Evolutionary conservation across 768 basidiomycete species (phyloP), one percentile per base, ranked within the genome.

Genomic region (Mycena crocata): DNA sequence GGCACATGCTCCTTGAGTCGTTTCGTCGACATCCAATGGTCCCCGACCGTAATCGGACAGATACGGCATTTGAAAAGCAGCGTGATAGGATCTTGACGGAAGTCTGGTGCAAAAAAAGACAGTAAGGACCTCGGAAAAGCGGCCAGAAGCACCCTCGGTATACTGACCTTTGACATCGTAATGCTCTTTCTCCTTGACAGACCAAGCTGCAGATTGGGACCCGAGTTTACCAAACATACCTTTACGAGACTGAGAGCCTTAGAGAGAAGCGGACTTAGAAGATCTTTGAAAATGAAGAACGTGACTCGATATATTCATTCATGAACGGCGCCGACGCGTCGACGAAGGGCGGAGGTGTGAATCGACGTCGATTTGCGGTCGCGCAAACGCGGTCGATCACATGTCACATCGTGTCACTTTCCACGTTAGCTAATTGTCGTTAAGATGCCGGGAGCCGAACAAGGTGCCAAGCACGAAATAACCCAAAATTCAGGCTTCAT

Each of bases 41-140:
- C 51, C 5, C 51, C 51, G n/a, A 13, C n/a, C 24, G 35, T 34
- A 24, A 54, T 54, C 23, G 51, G 51, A 54, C 51, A 54, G 34
- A 54, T 23, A 17, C 51, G 51, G 34, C 51, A 54, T 17, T 54
- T 54, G 51, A 21, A 39, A 17, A 54, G 15, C 32, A 9, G 21
- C 23, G 34, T 37, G 13, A 8, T 28, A 13, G 51, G 23, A 54
- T 54, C 35, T 54, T 54, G 51, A 19, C 51, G 34, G 30, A 54
- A 54, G 5, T 54, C 51, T 54, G 32, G 35, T 37, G 7, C 8
- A 26, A 5, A 21, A 23, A 54, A 17, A 50, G 48, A 31, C 14
- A 15, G 23, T 17, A 17, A 9, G 5, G 26, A 17, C 13, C 2
- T 26, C 10, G 46, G 26, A 21, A 10, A 26, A 48, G 35, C 8